Evolutionary conservation across 108 stramenopile species (phyloP).

Genomic region (Schizochytrium sp.): DNA sequence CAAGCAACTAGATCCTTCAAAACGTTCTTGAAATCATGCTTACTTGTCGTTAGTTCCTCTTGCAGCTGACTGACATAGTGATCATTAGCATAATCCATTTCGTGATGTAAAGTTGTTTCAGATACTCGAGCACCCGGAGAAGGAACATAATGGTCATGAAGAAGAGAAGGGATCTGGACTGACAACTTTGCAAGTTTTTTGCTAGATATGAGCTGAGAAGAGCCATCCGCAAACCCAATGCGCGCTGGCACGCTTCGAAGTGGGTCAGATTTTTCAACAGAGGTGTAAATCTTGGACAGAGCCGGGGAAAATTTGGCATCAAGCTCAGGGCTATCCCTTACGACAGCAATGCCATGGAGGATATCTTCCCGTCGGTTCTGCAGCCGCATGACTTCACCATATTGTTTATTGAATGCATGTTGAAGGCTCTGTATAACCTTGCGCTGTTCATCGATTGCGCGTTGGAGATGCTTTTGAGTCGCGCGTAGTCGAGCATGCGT

Average conservation of each 20-base stretch:
- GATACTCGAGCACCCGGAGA: no score
- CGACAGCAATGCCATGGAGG: background rate
- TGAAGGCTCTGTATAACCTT: background rate
- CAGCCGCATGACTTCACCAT: background rate
- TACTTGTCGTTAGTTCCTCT: no score
- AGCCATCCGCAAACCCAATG: background rate
- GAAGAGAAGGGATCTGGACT: no score
- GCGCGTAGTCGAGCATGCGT: background rate
- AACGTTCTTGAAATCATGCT: no score
- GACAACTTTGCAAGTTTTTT: no score
- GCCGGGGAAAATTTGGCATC: constrained; percentile 21
- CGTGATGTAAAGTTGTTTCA: no score
- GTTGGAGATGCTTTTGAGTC: background rate
- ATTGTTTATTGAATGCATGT: background rate
- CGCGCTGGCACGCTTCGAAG: background rate
- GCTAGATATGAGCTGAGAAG: background rate
- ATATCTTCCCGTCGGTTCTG: background rate
- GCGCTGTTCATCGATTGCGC: background rate
- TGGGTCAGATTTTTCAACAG: background rate
- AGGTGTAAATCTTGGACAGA: background rate
- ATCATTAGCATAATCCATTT: no score
- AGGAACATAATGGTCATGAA: no score
- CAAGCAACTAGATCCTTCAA: no score
- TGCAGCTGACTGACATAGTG: no score
- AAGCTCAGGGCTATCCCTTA: background rate